These are phyloP conservation scores for Diaporthe destruens DNA, from an alignment of 2,329 filamentous ascomycete species.

Conservation along the genomic window DNA sequence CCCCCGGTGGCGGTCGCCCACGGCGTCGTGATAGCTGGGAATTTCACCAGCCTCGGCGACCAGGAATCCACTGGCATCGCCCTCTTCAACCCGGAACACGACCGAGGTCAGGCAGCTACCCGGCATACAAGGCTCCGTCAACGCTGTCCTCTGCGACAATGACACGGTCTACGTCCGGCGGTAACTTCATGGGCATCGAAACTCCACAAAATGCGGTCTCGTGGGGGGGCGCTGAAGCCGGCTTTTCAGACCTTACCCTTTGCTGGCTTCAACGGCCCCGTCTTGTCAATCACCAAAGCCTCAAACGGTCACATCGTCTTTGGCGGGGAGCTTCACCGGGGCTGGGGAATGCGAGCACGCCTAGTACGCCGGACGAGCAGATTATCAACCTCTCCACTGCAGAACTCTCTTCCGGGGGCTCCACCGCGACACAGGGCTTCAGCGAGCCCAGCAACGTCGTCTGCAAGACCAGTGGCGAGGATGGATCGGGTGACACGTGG, in stretches of 20 bases:
- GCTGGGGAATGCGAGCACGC: constrained; percentile 81
- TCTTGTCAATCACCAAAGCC: constrained; percentile 85
- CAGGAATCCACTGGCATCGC: constrained; percentile 83
- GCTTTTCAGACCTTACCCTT: constrained; percentile 89
- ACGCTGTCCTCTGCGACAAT: constrained; percentile 84
- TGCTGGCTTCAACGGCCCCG: constrained; percentile 92
- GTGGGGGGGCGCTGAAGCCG: constrained; percentile 78
- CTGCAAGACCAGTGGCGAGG: constrained; percentile 78
- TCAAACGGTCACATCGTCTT: constrained; percentile 90
- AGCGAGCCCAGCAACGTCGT: constrained; percentile 84
- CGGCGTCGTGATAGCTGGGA: constrained; percentile 90
- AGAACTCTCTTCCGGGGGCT: constrained; percentile 75
- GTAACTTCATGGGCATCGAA: constrained; percentile 82
- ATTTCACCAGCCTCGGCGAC: constrained; percentile 91
- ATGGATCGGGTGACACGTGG: constrained; percentile 84
- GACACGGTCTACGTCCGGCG: constrained; percentile 87
- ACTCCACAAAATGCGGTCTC: constrained; percentile 91
- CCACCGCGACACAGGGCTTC: constrained; percentile 73
- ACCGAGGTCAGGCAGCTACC: constrained; percentile 77
- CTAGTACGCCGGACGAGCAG: constrained; percentile 77
- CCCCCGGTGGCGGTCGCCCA: constrained; percentile 74
- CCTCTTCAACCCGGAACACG: constrained; percentile 79
- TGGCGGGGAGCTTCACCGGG: constrained; percentile 92
- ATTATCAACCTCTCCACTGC: constrained; percentile 87
- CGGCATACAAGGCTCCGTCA: constrained; percentile 87